phyloP scores from a whole-genome alignment of 2,329 filamentous ascomycete genomes.

The Fusarium guadeloupense region DNA sequence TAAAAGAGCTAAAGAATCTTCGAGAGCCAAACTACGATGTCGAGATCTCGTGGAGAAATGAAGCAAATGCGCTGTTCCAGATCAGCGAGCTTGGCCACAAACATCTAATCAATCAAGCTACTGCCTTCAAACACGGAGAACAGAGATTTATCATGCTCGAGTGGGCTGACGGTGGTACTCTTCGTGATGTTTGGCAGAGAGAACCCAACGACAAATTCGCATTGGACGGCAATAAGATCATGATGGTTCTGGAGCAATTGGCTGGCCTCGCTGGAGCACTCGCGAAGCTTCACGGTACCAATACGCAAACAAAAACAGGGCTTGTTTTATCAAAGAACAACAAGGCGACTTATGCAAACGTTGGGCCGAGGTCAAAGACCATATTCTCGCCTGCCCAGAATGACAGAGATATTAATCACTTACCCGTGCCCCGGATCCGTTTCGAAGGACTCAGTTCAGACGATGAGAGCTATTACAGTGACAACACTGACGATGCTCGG shows the following conservation, averaged over 20 bases:
- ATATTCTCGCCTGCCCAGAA: background rate
- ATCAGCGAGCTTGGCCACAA: slow-evolving; percentile 8
- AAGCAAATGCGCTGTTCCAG: slow-evolving; percentile 12
- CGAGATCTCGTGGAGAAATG: background rate
- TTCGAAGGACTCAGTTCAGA: background rate
- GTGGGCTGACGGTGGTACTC: slow-evolving; percentile 25
- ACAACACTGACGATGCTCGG: background rate
- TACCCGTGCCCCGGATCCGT: background rate
- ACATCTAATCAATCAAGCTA: slow-evolving; percentile 15
- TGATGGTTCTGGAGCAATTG: slow-evolving; percentile 16
- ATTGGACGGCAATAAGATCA: background rate
- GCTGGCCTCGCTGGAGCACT: slow-evolving; percentile 18
- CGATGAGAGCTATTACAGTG: background rate
- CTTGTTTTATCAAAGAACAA: background rate
- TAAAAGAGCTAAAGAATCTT: slow-evolving; percentile 15
- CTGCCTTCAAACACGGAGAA: slow-evolving; percentile 6
- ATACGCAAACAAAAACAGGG: background rate
- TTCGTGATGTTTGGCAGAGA: slow-evolving; percentile 20
- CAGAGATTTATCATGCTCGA: slow-evolving; percentile 24
- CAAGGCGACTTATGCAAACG: too few relatives aligned
- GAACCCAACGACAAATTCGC: background rate
- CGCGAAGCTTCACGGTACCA: slow-evolving; percentile 6
- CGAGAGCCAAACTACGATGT: slow-evolving; percentile 3
- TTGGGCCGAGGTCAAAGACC: background rate
- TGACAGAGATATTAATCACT: background rate